Percentiles rank a stretch among this genome's conserved stretches.
phyloP scores from a whole-genome alignment of 129 eudicot genomes.

The Gnaphalium uliginosum region DNA sequence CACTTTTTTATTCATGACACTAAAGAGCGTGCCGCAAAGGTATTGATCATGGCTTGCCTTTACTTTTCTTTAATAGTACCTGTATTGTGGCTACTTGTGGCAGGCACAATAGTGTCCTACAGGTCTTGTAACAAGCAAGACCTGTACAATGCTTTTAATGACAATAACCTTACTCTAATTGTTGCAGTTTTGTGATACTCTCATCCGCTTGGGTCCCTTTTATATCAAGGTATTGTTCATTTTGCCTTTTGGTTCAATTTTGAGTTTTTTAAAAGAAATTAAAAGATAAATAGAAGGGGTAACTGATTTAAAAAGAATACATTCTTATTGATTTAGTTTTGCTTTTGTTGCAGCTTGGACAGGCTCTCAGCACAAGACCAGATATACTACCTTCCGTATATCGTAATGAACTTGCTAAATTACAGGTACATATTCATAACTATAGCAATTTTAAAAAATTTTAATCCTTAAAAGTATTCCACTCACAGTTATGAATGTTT shows the following conservation, averaged over 20 bases:
- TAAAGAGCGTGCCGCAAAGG: constrained; percentile 71
- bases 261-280: background rate
- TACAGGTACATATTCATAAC: constrained; percentile 59
- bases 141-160: background rate
- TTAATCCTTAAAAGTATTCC: background rate
- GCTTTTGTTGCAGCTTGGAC: constrained; percentile 73
- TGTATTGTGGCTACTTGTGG: background rate
- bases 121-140: background rate
- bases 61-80: background rate
- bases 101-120: background rate
- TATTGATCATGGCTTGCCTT: constrained; percentile 19
- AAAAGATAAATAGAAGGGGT: background rate
- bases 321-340: constrained; percentile 10
- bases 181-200: constrained; percentile 91
- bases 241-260: background rate
- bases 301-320: background rate
- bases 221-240: constrained; percentile 60
- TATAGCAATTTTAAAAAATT: background rate
- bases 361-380: constrained; percentile 95
- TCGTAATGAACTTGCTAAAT: constrained; percentile 86
- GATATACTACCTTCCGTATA: constrained; percentile 85
- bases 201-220: constrained; percentile 88
- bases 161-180: constrained; percentile 10
- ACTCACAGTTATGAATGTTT: background rate
- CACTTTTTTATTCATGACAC: constrained; percentile 75